A percentile compares a stretch with the other conserved stretches of the same genome.
phyloP scores from a whole-genome alignment of 2,329 filamentous ascomycete species.

The Fusarium sp. region DNA sequence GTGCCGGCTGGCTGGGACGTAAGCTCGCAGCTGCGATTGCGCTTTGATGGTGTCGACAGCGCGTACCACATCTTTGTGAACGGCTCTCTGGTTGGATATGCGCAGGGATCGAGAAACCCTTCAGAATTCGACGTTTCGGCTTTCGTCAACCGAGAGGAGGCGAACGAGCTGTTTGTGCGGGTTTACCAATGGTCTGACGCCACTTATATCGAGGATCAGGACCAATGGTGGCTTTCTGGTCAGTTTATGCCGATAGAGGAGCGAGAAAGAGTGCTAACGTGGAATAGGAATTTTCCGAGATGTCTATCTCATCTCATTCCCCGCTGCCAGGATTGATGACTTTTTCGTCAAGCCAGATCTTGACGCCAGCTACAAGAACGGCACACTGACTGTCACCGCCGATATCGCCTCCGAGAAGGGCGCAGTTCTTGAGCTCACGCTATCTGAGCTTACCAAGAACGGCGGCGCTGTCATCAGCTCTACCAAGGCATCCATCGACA shows the following conservation, averaged over 20 bases:
- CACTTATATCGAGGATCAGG: constrained; percentile 76
- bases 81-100: constrained; percentile 72
- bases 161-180: constrained; percentile 70
- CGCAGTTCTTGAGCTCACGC: constrained; percentile 55
- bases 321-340: constrained; percentile 66
- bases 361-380: constrained; percentile 63
- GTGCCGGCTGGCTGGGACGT: constrained; percentile 62
- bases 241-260: constrained; percentile 55
- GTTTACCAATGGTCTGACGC: constrained; percentile 79
- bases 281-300: constrained; percentile 71
- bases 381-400: constrained; percentile 60
- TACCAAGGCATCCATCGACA: constrained; percentile 43
- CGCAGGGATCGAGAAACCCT: constrained; percentile 75
- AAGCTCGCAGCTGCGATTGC: constrained; percentile 68
- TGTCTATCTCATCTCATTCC: constrained; percentile 70
- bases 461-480: constrained; percentile 52
- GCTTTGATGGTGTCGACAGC: constrained; percentile 79
- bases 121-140: constrained; percentile 75
- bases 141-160: constrained; percentile 53
- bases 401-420: constrained; percentile 52
- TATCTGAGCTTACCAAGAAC: constrained; percentile 54
- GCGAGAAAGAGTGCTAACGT: constrained; percentile 46
- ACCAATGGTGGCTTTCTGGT: constrained; percentile 77
- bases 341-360: constrained; percentile 68
- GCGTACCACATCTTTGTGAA: constrained; percentile 79